Evolutionary conservation across 1,139 yeast genomes (phyloP), one percentile per base, ranked within the genome.

Genomic region (Scheffersomyces cryptocercus): DNA sequence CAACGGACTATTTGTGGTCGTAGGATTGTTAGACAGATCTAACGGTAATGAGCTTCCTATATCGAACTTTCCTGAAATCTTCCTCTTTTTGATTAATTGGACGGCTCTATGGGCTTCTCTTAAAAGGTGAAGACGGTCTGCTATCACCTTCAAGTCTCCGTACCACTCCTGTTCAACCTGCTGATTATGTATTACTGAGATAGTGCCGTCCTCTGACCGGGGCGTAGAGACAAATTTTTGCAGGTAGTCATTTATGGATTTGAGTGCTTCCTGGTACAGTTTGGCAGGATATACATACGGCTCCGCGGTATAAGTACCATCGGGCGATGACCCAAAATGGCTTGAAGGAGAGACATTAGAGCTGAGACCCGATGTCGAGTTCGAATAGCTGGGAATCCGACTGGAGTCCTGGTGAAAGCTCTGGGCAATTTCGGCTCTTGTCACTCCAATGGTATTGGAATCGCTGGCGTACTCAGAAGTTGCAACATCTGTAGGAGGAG

Each of bases 81-180:
- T 58, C 36, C 50, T 47, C 44, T 54, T 59, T 42, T 65, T 62
- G 37, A 62, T 47, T 10, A 50, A 37, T 38, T 59, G 67, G 9
- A 68, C 56, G 2, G 68, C 47, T 38, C 55, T 58, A 45, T 64
- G 67, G 1, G 62, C 55, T 40, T 69, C 73, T 41, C 62, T 60
- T 36, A 70, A 53, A 24, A 67, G 55, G 44, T 59, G 62, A 20
- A 70, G 51, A 40, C 69, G 48, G 40, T 64, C 65, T 37, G 64
- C 55, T 5, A 70, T 62, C 31, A 52, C 53, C 37, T 57, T 53
- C 4, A 64, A 49, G 45, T 60, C 59, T 28, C 54, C 50, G 33
- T 57, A 44, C 73, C 74, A 70, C 28, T 54, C 54, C 16, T 51
- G 40, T 34, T 54, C 59, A 3, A 43, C 35, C 31, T 38, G 41